phyloP scores from a whole-genome alignment of 805 yeast genomes.

The Ogataea salicorniae region DNA sequence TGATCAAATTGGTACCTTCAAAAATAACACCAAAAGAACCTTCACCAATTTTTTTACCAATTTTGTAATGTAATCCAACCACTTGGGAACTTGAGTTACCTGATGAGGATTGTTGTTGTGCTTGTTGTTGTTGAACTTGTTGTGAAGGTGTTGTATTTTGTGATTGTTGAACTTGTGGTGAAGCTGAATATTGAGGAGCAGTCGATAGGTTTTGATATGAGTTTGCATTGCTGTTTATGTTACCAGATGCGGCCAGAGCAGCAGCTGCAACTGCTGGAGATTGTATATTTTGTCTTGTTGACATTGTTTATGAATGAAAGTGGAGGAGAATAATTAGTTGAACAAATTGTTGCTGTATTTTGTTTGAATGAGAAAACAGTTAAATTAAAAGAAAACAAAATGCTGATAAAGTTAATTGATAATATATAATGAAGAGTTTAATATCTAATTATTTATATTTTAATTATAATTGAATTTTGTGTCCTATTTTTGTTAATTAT shows the following conservation, averaged over 20 bases:
- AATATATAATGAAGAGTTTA: no score
- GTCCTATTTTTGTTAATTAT: no score
- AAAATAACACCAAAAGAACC: conserved; percentile 97
- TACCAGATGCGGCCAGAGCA: conserved; percentile 29
- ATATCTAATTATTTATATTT: no score
- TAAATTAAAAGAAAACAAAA: no score
- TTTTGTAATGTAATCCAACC: conserved; percentile 93
- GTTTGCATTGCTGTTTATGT: conserved; percentile 16
- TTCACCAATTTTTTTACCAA: conserved; percentile 97
- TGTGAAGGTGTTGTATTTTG: not conserved
- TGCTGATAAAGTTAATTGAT: no score
- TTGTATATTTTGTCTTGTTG: conserved; percentile 22
- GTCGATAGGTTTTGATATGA: conserved; percentile 22
- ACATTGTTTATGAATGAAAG: conserved; percentile 5
- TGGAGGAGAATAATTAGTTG: not conserved
- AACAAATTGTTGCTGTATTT: not conserved
- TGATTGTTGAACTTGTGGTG: conserved; percentile 11
- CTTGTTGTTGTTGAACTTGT: conserved; percentile 1
- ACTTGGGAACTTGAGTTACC: conserved; percentile 41
- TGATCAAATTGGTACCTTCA: conserved; percentile 89
- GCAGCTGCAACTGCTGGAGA: conserved; percentile 33
- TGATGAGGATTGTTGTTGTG: conserved; percentile 3
- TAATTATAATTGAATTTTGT: no score
- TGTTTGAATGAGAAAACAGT: no score
- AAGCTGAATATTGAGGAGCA: conserved; percentile 26